phyloP scores from a whole-genome alignment of 2,329 filamentous ascomycete species.

The Thelonectria discophora region DNA sequence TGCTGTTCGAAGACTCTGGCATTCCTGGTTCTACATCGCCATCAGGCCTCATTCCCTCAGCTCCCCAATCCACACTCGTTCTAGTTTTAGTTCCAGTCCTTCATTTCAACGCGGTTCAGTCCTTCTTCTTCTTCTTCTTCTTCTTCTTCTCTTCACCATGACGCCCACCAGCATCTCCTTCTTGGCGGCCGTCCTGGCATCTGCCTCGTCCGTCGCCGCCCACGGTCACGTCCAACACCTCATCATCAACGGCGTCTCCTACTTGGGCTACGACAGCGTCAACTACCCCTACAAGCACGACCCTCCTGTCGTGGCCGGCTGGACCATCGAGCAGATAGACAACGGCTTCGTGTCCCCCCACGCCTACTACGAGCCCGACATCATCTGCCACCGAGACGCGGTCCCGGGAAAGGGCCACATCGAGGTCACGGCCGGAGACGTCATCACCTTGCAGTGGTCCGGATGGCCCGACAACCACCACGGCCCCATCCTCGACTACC shows the following conservation, averaged over 20 bases:
- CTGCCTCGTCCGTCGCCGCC: conserved; percentile 37
- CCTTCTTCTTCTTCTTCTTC: background rate
- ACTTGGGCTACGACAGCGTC: conserved; percentile 53
- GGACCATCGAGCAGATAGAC: conserved; percentile 53
- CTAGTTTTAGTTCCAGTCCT: conserved; percentile 9
- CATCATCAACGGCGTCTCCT: conserved; percentile 54
- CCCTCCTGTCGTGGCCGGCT: conserved; percentile 51
- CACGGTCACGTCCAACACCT: conserved; percentile 55
- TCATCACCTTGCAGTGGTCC: conserved; percentile 58
- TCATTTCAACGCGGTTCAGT: conserved; percentile 6
- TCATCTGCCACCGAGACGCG: conserved; percentile 58
- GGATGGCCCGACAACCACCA: conserved; percentile 60
- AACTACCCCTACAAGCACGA: conserved; percentile 47
- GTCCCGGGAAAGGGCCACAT: conserved; percentile 52
- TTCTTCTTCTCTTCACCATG: conserved; percentile 16
- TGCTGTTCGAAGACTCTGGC: background rate
- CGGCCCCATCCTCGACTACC: conserved; percentile 57
- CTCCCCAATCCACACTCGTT: conserved; percentile 19
- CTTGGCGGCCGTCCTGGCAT: conserved; percentile 19
- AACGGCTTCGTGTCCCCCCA: conserved; percentile 60
- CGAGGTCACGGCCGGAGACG: conserved; percentile 55
- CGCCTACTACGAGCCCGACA: conserved; percentile 52
- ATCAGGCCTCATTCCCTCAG: background rate
- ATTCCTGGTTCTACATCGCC: conserved; percentile 1
- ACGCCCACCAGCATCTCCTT: conserved; percentile 13